phyloP scores from a whole-genome alignment of 202 grass and related monocot genomes.

The Cymbopogon flexuosus region DNA sequence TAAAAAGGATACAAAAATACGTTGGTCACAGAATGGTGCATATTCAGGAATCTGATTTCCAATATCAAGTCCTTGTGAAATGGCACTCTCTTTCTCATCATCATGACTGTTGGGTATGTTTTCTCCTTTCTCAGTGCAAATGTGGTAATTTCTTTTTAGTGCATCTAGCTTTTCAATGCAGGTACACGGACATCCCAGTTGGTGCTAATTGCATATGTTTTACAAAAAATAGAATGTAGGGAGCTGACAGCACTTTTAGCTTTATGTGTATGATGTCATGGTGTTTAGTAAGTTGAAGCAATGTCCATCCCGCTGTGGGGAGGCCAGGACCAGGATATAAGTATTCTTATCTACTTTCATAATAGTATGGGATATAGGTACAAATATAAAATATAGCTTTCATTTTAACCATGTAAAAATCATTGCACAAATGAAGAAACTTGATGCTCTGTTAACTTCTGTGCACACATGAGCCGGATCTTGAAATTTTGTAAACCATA shows the following conservation, averaged over 20 bases:
- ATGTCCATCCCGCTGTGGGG: background rate
- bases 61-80: constrained; percentile 59
- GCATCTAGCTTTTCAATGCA: background rate
- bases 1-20: constrained; percentile 51
- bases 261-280: constrained; percentile 3
- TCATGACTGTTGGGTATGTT: constrained; percentile 61
- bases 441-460: background rate
- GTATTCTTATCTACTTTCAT: background rate
- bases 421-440: background rate
- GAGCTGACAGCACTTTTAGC: background rate
- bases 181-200: background rate
- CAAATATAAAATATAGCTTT: background rate
- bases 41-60: constrained; percentile 32
- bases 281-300: background rate
- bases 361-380: background rate
- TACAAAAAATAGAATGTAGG: background rate
- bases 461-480: background rate
- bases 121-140: background rate
- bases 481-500: background rate
- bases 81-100: constrained; percentile 71
- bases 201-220: background rate
- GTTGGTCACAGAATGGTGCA: constrained; percentile 48
- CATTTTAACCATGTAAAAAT: background rate
- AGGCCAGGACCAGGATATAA: background rate
- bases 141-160: constrained; percentile 8